Conservation (phyloP, 1,139 yeast species). For the Sporopachydermia cereana region DNA sequence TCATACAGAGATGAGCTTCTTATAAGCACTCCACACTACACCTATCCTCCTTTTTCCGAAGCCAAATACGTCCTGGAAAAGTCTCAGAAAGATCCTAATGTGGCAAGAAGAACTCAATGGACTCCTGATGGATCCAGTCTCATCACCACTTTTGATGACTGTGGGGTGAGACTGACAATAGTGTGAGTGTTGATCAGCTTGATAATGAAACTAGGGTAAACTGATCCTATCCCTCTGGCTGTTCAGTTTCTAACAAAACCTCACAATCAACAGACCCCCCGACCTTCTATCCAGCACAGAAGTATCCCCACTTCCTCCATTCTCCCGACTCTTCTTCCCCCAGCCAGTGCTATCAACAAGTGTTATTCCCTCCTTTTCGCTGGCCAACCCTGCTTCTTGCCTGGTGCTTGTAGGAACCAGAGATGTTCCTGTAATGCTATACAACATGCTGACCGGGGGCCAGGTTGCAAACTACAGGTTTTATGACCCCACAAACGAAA, state of each 20-base stretch:
- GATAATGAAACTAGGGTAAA: too few relatives aligned
- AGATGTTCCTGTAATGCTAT: conserved; percentile 20
- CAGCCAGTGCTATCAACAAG: conserved; percentile 8
- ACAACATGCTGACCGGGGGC: conserved; percentile 16
- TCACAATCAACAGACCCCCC: conserved; percentile 12
- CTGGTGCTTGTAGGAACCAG: conserved; percentile 16
- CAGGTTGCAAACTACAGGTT: conserved; percentile 6
- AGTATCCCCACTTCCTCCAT: not conserved
- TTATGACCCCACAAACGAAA: conserved; percentile 7
- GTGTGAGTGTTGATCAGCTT: conserved; percentile 9
- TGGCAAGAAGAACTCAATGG: conserved; percentile 16
- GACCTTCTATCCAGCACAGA: conserved; percentile 13
- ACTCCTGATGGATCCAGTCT: conserved; percentile 22
- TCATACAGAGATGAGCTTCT: not conserved
- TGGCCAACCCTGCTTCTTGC: conserved; percentile 15
- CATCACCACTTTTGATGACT: conserved; percentile 20
- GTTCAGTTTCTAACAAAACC: too few relatives aligned
- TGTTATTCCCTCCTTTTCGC: conserved; percentile 18
- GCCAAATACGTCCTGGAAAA: not conserved
- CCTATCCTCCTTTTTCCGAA: conserved; percentile 1
- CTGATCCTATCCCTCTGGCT: too few relatives aligned
- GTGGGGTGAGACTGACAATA: conserved; percentile 20
- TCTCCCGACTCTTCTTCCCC: not conserved
- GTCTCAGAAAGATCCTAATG: not conserved
- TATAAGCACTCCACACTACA: not conserved